phyloP scores from a whole-genome alignment of 345 rosid species.

The Cardamine resedifolia region DNA sequence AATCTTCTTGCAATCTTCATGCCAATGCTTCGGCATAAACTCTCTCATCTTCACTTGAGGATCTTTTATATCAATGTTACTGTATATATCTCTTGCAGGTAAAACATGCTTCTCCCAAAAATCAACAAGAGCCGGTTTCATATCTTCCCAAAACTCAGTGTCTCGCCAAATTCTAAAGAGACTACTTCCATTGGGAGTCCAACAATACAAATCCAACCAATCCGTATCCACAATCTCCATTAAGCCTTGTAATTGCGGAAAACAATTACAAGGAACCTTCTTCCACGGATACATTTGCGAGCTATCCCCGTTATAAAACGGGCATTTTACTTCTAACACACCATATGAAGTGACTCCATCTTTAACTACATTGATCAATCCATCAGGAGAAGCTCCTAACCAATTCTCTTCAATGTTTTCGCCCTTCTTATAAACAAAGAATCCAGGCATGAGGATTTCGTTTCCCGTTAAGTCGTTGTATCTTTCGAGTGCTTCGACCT shows the following conservation, averaged over 20 bases:
- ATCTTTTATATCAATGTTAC: conserved; percentile 37
- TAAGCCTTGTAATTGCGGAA: conserved; percentile 83
- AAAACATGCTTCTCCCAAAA: conserved; percentile 80
- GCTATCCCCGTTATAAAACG: conserved; percentile 48
- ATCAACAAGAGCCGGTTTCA: conserved; percentile 65
- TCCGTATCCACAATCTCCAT: conserved; percentile 78
- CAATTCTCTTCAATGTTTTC: conserved; percentile 47
- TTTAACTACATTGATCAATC: conserved; percentile 41
- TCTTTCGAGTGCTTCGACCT: conserved; percentile 59
- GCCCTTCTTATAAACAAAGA: conserved; percentile 24
- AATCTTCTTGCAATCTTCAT: conserved; percentile 47
- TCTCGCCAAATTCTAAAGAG: conserved; percentile 55
- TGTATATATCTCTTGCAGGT: conserved; percentile 62
- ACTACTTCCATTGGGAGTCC: conserved; percentile 73
- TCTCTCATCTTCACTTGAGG: conserved; percentile 46
- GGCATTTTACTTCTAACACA: conserved; percentile 78
- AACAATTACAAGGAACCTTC: conserved; percentile 49
- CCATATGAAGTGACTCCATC: conserved; percentile 53
- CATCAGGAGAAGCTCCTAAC: conserved; percentile 96
- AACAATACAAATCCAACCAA: conserved; percentile 83
- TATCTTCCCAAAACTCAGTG: conserved; percentile 53
- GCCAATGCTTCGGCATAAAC: conserved; percentile 54
- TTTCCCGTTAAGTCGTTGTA: conserved; percentile 55
- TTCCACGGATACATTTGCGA: conserved; percentile 53
- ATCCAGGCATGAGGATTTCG: conserved; percentile 42